A percentile compares a stretch with the other conserved stretches of the same genome.
phyloP scores from a whole-genome alignment of 768 basidiomycete genomes.

The Russula earlei region DNA sequence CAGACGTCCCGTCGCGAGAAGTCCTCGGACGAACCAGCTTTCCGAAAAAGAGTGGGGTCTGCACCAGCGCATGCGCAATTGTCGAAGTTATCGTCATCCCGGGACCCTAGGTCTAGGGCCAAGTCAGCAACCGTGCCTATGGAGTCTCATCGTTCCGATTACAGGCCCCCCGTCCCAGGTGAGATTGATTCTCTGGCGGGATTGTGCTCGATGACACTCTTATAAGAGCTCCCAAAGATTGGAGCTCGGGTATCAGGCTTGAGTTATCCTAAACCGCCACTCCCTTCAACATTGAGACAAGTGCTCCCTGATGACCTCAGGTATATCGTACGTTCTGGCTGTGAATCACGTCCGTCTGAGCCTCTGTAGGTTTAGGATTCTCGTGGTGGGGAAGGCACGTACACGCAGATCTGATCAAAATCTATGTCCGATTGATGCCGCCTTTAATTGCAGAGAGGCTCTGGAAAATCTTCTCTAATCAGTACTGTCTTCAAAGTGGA shows the following conservation, averaged over 20 bases:
- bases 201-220: neutral
- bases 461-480: conserved; percentile 4
- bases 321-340: neutral
- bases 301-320: neutral
- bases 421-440: neutral
- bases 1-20: too few relatives aligned
- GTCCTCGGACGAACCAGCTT: too few relatives aligned
- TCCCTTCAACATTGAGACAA: neutral
- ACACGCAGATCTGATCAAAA: too few relatives aligned
- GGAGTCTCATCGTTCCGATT: too few relatives aligned
- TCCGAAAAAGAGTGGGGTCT: neutral
- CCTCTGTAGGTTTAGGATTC: neutral
- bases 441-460: neutral
- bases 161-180: neutral
- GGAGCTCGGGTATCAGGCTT: neutral
- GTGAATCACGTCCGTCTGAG: neutral
- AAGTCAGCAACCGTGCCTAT: neutral
- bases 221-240: neutral
- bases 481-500: conserved; percentile 1
- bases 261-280: neutral
- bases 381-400: neutral
- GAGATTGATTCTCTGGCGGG: neutral
- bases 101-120: neutral
- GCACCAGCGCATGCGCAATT: neutral
- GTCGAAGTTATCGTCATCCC: neutral